Evolutionary conservation across 306 rosid genomes (phyloP).

Genomic region (Erythrophleum fordii): DNA sequence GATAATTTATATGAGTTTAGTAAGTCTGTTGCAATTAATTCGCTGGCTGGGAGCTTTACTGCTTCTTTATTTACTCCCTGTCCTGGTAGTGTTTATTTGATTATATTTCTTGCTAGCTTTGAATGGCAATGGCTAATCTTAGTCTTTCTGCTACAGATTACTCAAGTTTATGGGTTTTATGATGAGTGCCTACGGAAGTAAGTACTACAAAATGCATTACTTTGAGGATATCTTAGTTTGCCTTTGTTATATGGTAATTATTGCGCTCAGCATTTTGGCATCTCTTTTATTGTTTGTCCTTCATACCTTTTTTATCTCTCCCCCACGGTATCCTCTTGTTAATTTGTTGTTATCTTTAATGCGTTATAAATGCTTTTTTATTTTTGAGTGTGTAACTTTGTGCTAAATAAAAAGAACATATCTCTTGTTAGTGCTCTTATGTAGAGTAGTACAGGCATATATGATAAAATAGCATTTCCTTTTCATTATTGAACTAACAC

Average conservation of each 20-base stretch:
- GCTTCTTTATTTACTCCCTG: background rate
- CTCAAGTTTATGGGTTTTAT: constrained; percentile 26
- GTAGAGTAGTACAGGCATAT: background rate
- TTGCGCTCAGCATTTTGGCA: background rate
- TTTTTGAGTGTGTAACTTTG: no score
- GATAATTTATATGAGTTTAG: background rate
- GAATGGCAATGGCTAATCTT: constrained; percentile 6
- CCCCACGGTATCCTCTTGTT: background rate
- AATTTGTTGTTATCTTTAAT: background rate
- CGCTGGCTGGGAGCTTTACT: background rate
- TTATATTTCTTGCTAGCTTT: background rate
- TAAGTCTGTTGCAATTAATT: background rate
- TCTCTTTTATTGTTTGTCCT: background rate
- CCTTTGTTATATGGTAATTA: background rate
- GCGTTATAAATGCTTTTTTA: background rate
- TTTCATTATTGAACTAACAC: background rate
- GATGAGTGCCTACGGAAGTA: constrained; percentile 17
- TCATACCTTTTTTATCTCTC: background rate
- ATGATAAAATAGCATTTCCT: background rate
- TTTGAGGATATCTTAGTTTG: background rate
- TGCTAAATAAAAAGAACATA: background rate
- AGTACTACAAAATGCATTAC: background rate
- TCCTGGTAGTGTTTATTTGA: background rate
- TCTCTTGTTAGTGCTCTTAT: background rate
- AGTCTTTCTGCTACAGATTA: constrained; percentile 1